phyloP scores from a whole-genome alignment of 148 eudicot species.

The Gaultheria prostrata region DNA sequence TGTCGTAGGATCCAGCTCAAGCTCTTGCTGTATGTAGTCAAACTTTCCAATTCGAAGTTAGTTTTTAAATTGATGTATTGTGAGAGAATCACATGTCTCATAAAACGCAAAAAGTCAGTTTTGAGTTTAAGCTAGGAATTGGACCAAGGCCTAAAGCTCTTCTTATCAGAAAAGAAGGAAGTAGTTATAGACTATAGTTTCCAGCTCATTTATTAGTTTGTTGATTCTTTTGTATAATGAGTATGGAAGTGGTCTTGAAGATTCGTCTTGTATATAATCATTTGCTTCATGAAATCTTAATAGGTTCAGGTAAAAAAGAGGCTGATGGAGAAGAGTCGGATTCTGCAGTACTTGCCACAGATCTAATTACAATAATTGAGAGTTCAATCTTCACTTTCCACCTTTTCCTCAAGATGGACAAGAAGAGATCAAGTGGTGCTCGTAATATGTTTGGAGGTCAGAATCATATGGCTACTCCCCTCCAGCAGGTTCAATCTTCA shows the following conservation, averaged over 20 bases:
- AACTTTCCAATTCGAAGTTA: too few species aligned
- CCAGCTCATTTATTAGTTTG: neutral
- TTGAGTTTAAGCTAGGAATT: too few species aligned
- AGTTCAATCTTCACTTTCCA: slow-evolving; percentile 71
- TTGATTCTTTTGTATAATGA: neutral
- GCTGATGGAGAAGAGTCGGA: slow-evolving; percentile 54
- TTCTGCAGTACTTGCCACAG: slow-evolving; percentile 57
- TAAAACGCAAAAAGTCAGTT: too few species aligned
- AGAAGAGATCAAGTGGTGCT: slow-evolving; percentile 63
- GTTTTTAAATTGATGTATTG: too few species aligned
- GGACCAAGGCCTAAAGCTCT: too few species aligned
- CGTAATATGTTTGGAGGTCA: slow-evolving; percentile 69
- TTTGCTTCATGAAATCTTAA: slow-evolving; percentile 2
- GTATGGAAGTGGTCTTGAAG: neutral
- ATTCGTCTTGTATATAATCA: neutral
- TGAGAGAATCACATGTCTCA: too few species aligned
- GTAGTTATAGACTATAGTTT: neutral
- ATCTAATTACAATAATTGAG: slow-evolving; percentile 61
- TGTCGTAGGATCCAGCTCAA: slow-evolving; percentile 2
- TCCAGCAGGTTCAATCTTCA: slow-evolving; percentile 76
- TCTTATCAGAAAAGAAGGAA: neutral
- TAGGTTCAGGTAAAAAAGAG: slow-evolving; percentile 45
- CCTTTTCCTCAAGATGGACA: slow-evolving; percentile 73
- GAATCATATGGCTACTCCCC: slow-evolving; percentile 64
- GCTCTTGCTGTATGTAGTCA: neutral